Base-by-base conservation (phyloP, 306 rosid species). In the Dalbergia cochinchinensis region DNA sequence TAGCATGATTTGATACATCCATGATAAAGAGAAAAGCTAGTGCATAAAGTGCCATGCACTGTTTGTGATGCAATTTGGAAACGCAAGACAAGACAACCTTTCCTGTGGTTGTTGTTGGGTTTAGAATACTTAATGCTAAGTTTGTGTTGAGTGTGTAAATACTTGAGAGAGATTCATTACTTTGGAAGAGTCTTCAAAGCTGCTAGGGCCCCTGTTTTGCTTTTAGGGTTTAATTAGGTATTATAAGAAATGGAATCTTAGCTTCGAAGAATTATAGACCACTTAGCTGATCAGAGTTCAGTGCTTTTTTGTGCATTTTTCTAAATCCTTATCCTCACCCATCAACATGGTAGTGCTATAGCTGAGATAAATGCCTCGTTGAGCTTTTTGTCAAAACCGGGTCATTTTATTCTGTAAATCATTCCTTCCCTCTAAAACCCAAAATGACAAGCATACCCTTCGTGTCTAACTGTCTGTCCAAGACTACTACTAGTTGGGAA, bases 1-100 rank as follows among this genome's bases (percentile, higher is more conserved):
- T 53, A 18, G 19, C 48, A 42, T 41, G 68, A 37, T 45, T 58
- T 35, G 77, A 75, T 75, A 64, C 39, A 18, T 76, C 58, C 59
- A 45, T 63, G 45, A 63, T 63, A 63, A 35, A 16, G 60, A 35
- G 19, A 19, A 68, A 20, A 45, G 31, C 12, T 68, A 68, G 5
- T 75, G 48, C 54, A 3, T 47, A 47, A 75, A 33, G 20, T 51
- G 68, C 78, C 54, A 41, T 14, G 45, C 51, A 70, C 75, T 31
- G 11, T 44, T 45, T 4, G 53, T 41, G 11, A 68, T 68, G 14
- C 16, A 41, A 65, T 18, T 44, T 37, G 63, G 13, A 58, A 69
- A 18, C 31, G 0, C 62, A 8, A 11, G 18, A 57, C 37, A 26
- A 47, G 4, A 47, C 53, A 47, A 51, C 48, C 39, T 22, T 67